phyloP scores from a whole-genome alignment of 2,329 filamentous ascomycete species.

The Coniochaeta prunicola region DNA sequence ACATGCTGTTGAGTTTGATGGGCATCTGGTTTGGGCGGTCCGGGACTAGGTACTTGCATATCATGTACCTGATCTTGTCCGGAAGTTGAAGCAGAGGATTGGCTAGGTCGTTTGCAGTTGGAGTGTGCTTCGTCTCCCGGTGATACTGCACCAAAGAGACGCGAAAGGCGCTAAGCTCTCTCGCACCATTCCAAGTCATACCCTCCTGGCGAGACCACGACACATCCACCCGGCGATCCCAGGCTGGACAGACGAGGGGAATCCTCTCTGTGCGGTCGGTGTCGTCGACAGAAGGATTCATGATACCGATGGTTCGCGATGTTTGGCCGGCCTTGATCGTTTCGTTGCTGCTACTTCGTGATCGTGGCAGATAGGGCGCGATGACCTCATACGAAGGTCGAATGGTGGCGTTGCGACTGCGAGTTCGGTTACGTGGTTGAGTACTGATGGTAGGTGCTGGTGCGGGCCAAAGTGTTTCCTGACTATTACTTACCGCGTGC shows the following conservation, averaged over 20 bases:
- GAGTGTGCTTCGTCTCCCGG: neutral
- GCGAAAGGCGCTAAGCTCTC: neutral
- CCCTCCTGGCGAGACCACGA: constrained; percentile 8
- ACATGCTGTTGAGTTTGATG: constrained; percentile 20
- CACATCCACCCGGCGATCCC: constrained; percentile 15
- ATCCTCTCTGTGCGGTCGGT: neutral
- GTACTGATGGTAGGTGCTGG: neutral
- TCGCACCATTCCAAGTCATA: neutral
- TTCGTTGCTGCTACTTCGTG: neutral
- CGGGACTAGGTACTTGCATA: constrained; percentile 12
- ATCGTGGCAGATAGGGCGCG: neutral
- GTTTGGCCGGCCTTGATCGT: neutral
- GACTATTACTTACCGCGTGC: neutral
- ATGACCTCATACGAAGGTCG: neutral
- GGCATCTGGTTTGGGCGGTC: constrained; percentile 11
- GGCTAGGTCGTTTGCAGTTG: constrained; percentile 8
- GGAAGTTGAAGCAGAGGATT: constrained; percentile 13
- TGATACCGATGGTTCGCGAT: neutral
- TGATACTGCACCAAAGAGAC: neutral
- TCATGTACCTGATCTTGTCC: constrained; percentile 13
- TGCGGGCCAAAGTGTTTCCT: neutral
- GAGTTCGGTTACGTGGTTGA: neutral
- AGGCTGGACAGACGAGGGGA: constrained; percentile 7
- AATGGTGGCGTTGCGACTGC: neutral
- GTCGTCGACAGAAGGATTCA: neutral